Percentiles rank a stretch among this genome's conserved stretches.
Conservation (phyloP, 2,329 filamentous ascomycete genomes). For the Endoconidiophora polonica region DNA sequence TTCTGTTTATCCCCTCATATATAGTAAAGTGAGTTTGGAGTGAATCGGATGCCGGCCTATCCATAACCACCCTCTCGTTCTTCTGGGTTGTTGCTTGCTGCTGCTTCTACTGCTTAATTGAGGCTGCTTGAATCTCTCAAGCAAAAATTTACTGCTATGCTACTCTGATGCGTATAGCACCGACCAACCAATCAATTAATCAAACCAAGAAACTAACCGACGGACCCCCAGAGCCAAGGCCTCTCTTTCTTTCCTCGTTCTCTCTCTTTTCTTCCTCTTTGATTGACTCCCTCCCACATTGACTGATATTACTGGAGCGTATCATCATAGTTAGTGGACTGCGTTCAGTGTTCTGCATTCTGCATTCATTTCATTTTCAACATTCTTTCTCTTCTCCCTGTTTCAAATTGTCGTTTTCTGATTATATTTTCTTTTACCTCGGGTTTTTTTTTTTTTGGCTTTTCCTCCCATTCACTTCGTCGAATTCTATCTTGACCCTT, state of each 20-base stretch:
- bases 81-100: no score
- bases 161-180: not conserved
- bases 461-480: conserved; percentile 9
- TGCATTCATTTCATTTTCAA: conserved; percentile 12
- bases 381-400: conserved; percentile 16
- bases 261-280: conserved; percentile 8
- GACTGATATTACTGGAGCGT: conserved; percentile 1
- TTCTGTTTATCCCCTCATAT: no score
- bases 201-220: not conserved
- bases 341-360: conserved; percentile 14
- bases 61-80: no score
- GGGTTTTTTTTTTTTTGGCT: conserved; percentile 17
- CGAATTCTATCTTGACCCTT: conserved; percentile 8
- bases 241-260: conserved; percentile 14
- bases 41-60: no score
- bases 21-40: no score
- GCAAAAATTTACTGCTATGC: not conserved
- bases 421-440: conserved; percentile 14
- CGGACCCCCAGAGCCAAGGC: conserved; percentile 3
- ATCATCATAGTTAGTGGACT: conserved; percentile 1
- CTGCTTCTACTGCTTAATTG: no score
- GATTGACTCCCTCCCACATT: not conserved
- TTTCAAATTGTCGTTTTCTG: conserved; percentile 1
- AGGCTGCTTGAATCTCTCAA: no score
- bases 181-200: not conserved